Evolutionary conservation across 108 stramenopile genomes (phyloP).

Genomic region (Schizochytrium sp.): DNA sequence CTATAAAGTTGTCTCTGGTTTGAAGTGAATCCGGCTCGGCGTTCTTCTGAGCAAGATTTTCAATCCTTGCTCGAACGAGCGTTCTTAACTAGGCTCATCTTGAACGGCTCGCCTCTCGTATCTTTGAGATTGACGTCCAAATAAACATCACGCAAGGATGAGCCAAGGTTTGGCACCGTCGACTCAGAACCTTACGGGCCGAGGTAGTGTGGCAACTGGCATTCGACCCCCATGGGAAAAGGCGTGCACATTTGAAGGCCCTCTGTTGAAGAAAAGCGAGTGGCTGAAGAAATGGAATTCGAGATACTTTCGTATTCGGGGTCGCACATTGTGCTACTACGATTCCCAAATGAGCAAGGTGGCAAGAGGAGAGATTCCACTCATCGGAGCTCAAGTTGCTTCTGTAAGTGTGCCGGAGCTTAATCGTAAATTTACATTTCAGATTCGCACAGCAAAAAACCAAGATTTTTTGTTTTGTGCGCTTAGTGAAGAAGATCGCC

Average conservation of each 20-base stretch:
- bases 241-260: slow-evolving; percentile 39
- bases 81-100: no score
- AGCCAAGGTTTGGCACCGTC: background rate
- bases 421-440: background rate
- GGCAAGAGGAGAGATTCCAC: slow-evolving; percentile 45
- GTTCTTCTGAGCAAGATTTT: no score
- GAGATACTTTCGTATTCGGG: slow-evolving; percentile 45
- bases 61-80: no score
- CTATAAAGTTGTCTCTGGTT: no score
- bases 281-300: slow-evolving; percentile 56
- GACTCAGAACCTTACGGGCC: background rate
- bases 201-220: background rate
- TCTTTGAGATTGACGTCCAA: no score
- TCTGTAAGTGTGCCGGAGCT: background rate
- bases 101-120: no score
- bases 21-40: no score
- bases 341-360: slow-evolving; percentile 47
- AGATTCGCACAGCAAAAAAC: slow-evolving; percentile 37
- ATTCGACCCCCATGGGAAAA: slow-evolving; percentile 5
- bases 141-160: background rate
- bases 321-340: slow-evolving; percentile 51
- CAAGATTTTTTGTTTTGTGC: slow-evolving; percentile 23
- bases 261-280: slow-evolving; percentile 20
- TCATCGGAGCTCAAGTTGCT: slow-evolving; percentile 48
- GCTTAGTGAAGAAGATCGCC: slow-evolving; percentile 19